Base-by-base conservation (phyloP, 2,329 filamentous ascomycete species). In the Diaporthe destruens region DNA sequence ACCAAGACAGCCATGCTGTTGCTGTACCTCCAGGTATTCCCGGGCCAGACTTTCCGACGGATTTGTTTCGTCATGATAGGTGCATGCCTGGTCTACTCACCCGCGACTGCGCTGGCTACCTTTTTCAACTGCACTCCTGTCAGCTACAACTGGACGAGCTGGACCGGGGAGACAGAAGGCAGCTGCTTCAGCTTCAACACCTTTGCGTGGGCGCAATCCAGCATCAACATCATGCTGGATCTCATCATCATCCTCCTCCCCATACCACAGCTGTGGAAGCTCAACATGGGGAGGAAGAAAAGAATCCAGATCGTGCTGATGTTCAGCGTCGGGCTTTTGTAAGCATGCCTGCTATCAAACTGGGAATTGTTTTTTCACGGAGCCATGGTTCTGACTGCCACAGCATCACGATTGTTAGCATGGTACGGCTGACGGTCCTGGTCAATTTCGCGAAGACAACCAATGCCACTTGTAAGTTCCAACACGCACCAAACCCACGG, bases 201-300 rank as follows among this genome's bases (percentile, higher is more conserved):
- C 20, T 67, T 67, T 20, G 49, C 49, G 25, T 66, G 36, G 49
- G 39, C 49, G 25, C 36, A 49, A 20, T 36, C 49, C 16, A 56
- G 32, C 57, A 36, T 49, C 36, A 29, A 55, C 32, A 49, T 71
- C 29, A 14, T 71, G 61, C 61, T 65, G 11, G 61, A 65, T 18
- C 61, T 65, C n/a, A 23, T 39, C 14, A 44, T 66, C 49, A 71
- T 66, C 25, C 25, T 36, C 20, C 59, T 66, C 6, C 51, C 69
- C 36, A 53, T 66, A 8, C 51, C 49, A 39, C 57, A 56, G 36
- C 23, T 63, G n/a, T 71, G 36, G 51, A 66, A 54, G 49, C 69
- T 69, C 25, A 65, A 65, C 14, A 65, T 65, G 61, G 61, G 61
- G 61, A 34, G 20, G 53, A 57, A 69, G 34, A 57, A 69, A n/a